Evolutionary conservation across 2,329 filamentous ascomycete species (phyloP).

Genomic region (Cladosporium sp.): DNA sequence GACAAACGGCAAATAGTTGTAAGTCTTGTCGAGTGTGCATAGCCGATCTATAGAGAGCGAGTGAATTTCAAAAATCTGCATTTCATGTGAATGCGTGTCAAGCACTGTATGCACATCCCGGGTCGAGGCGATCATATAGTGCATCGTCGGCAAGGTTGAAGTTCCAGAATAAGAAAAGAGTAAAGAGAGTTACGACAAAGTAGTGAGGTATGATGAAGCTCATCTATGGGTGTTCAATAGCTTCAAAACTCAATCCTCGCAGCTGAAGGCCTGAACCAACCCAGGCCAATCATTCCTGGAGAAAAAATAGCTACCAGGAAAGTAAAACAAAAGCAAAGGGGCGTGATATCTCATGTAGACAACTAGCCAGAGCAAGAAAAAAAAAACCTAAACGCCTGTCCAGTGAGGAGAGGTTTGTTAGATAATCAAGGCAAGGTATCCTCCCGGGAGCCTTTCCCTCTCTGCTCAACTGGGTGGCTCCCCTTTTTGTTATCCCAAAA

Average conservation of each 20-base stretch:
- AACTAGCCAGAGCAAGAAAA: background rate
- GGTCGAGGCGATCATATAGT: background rate
- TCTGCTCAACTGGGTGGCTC: background rate
- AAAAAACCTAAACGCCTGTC: background rate
- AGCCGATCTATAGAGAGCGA: background rate
- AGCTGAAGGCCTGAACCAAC: background rate
- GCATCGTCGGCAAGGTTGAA: background rate
- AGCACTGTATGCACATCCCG: background rate
- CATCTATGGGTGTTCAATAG: background rate
- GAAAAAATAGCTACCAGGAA: background rate
- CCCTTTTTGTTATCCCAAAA: background rate
- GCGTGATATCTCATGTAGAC: background rate
- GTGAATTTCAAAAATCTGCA: background rate
- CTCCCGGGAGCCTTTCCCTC: background rate
- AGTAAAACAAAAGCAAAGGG: background rate
- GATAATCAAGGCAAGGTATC: background rate
- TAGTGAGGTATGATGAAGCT: background rate
- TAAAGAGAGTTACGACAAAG: too few relatives aligned
- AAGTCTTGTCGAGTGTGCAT: background rate
- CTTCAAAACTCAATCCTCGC: background rate
- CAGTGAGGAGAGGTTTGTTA: background rate
- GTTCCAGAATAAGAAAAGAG: background rate
- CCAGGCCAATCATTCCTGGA: background rate
- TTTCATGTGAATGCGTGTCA: background rate
- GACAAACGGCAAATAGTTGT: slow-evolving; percentile 11